phyloP scores from a whole-genome alignment of 176 grass and related monocot genomes.

The Melocanna baccifera region DNA sequence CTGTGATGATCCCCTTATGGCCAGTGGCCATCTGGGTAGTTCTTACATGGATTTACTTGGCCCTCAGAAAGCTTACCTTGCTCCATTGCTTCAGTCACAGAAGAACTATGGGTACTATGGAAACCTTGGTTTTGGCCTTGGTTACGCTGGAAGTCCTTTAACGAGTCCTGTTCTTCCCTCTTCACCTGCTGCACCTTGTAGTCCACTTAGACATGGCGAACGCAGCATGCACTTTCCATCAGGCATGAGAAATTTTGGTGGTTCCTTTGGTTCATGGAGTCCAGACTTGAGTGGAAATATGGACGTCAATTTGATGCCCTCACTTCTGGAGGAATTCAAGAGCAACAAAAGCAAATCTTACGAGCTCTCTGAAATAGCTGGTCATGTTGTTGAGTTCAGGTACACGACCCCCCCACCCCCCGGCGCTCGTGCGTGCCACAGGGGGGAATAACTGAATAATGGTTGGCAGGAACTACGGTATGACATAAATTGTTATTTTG shows the following conservation, averaged over 20 bases:
- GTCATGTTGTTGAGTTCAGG: slow-evolving; percentile 88
- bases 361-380: slow-evolving; percentile 78
- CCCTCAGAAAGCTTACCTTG: slow-evolving; percentile 50
- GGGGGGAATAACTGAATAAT: neutral
- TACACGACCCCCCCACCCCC: too few species aligned
- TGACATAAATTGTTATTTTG: neutral
- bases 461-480: neutral
- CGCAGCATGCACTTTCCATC: slow-evolving; percentile 49
- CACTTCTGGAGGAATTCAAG: slow-evolving; percentile 83
- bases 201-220: slow-evolving; percentile 63
- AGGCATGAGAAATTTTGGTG: slow-evolving; percentile 53
- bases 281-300: slow-evolving; percentile 43
- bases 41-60: slow-evolving; percentile 65
- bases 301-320: slow-evolving; percentile 52
- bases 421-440: too few species aligned
- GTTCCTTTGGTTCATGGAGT: slow-evolving; percentile 55
- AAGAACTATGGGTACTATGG: slow-evolving; percentile 56
- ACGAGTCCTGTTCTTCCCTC: slow-evolving; percentile 51
- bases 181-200: slow-evolving; percentile 51
- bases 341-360: slow-evolving; percentile 88
- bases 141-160: slow-evolving; percentile 49
- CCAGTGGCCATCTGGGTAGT: slow-evolving; percentile 34
- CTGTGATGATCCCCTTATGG: slow-evolving; percentile 50
- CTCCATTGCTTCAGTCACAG: slow-evolving; percentile 59
- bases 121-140: slow-evolving; percentile 53